Conservation (phyloP, 2,329 filamentous ascomycete species). For the Grosmannia huntii region DNA sequence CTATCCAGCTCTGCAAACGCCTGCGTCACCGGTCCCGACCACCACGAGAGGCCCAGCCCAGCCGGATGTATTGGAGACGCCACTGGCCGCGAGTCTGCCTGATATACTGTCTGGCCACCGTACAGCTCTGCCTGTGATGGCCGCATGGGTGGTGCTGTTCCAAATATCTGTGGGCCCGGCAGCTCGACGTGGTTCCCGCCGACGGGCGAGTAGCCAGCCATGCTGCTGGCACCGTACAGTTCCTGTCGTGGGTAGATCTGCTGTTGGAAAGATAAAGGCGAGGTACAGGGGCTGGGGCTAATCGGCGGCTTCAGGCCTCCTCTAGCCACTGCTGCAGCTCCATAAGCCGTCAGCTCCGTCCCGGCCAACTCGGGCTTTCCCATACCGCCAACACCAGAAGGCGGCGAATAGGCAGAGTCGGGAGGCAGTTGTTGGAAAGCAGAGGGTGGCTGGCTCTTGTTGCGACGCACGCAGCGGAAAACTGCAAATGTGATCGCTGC, state of each 20-base stretch:
- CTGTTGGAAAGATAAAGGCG: conserved; percentile 17
- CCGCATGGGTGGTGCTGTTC: neutral
- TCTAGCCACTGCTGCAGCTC: conserved; percentile 4
- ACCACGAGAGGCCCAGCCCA: neutral
- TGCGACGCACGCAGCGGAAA: conserved; percentile 16
- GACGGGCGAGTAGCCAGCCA: neutral
- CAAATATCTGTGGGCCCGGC: neutral
- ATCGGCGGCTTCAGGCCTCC: conserved; percentile 11
- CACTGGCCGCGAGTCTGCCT: neutral
- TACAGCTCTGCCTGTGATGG: neutral
- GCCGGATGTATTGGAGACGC: neutral
- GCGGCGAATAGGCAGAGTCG: too few relatives aligned
- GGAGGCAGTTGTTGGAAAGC: conserved; percentile 7
- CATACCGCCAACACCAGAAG: conserved; percentile 5
- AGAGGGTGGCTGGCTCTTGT: conserved; percentile 5
- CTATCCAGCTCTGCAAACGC: neutral
- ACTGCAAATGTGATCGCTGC: conserved; percentile 25
- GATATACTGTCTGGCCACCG: neutral
- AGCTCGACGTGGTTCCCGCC: neutral
- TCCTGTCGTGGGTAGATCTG: conserved; percentile 15
- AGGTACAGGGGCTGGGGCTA: conserved; percentile 16
- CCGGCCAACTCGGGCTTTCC: conserved; percentile 22
- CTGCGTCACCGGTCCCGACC: neutral
- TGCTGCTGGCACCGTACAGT: conserved; percentile 10
- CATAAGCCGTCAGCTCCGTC: conserved; percentile 10